These are phyloP conservation scores for Tetramitus jugosus DNA, from an alignment of 208 protist genomes.

Conservation along the genomic window DNA sequence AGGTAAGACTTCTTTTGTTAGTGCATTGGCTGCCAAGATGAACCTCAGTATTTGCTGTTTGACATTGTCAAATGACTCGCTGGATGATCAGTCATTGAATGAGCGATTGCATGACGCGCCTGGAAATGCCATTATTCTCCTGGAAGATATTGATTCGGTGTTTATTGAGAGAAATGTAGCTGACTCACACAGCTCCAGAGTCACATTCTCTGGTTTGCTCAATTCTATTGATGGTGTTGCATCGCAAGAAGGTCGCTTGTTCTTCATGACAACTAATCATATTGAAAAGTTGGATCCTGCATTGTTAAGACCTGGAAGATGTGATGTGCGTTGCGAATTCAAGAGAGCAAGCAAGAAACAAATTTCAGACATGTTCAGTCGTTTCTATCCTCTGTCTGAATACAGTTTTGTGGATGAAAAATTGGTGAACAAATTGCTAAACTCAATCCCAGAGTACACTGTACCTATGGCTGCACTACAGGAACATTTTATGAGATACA, in stretches of 20 bases:
- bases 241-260: slow-evolving; percentile 66
- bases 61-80: slow-evolving; percentile 61
- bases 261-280: slow-evolving; percentile 88
- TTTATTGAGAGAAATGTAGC: slow-evolving; percentile 48
- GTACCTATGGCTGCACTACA: not conserved
- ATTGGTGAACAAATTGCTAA: not conserved
- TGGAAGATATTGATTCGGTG: slow-evolving; percentile 88
- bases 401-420: not conserved
- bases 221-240: slow-evolving; percentile 89
- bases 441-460: not conserved
- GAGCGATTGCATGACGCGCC: slow-evolving; percentile 65
- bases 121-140: slow-evolving; percentile 68
- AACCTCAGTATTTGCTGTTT: slow-evolving; percentile 81
- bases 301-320: slow-evolving; percentile 66
- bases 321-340: slow-evolving; percentile 75
- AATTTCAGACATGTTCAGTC: slow-evolving; percentile 59
- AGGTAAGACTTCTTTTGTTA: slow-evolving; percentile 83
- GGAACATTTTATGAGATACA: not conserved
- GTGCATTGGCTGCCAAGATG: slow-evolving; percentile 77
- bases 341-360: slow-evolving; percentile 59
- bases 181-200: not conserved
- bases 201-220: slow-evolving; percentile 81
- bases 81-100: slow-evolving; percentile 73
- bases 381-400: slow-evolving; percentile 59
- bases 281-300: slow-evolving; percentile 68